Evolutionary conservation across 73 alveolate genomes (phyloP).

Genomic region (Paraurostyla sp.): DNA sequence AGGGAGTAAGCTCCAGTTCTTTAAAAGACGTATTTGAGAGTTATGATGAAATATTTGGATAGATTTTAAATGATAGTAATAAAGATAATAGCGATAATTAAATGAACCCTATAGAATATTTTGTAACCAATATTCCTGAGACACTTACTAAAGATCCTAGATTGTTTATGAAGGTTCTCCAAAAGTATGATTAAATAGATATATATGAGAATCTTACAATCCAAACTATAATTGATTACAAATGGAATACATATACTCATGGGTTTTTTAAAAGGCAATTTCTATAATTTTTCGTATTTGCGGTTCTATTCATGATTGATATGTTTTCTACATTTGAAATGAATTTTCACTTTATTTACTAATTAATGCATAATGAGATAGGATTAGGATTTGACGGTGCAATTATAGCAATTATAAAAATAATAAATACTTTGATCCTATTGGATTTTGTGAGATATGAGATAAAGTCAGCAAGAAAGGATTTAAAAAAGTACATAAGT

Average conservation of each 20-base stretch:
- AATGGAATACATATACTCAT: conserved; percentile 38
- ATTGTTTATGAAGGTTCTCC: not conserved
- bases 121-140: not conserved
- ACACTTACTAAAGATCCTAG: not conserved
- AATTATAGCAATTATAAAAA: too few species aligned
- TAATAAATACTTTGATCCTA: not conserved
- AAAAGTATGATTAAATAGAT: not conserved
- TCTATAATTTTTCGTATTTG: not conserved
- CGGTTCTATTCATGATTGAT: not conserved
- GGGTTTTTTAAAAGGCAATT: not conserved
- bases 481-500: not conserved
- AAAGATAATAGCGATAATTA: too few species aligned
- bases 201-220: conserved; percentile 1
- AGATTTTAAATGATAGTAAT: too few species aligned
- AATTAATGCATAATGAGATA: not conserved
- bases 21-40: not conserved
- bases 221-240: conserved; percentile 14
- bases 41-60: not conserved
- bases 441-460: not conserved
- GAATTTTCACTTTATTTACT: too few species aligned
- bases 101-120: conserved; percentile 20
- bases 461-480: not conserved
- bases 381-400: not conserved
- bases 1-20: not conserved
- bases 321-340: not conserved